Conservation (phyloP, 1,139 yeast species). For the Hansenula lynferdii region DNA sequence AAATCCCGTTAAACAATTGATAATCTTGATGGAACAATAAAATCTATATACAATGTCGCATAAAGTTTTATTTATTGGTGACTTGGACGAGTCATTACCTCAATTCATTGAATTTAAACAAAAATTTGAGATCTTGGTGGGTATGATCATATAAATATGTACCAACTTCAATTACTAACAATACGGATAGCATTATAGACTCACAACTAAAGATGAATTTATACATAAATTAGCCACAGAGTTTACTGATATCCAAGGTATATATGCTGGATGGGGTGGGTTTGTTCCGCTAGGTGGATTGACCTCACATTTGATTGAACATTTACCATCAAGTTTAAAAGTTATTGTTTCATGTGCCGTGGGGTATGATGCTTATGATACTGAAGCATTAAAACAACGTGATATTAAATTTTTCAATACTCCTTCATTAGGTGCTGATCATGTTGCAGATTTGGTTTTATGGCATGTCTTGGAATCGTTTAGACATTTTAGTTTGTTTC, state of each 20-base stretch:
- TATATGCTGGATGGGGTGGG: conserved; percentile 61
- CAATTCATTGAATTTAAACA: conserved; percentile 27
- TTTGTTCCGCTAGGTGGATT: conserved; percentile 49
- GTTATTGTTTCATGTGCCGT: conserved; percentile 59
- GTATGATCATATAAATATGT: no score
- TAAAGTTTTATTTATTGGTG: conserved; percentile 19
- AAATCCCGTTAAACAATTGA: not conserved
- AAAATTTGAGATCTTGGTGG: conserved; percentile 42
- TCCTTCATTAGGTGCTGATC: conserved; percentile 56
- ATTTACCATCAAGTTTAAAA: conserved; percentile 42
- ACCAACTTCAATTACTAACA: no score
- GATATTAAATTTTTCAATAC: conserved; percentile 55
- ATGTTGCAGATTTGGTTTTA: conserved; percentile 80
- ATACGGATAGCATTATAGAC: conserved; percentile 23
- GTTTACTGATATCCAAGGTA: conserved; percentile 41
- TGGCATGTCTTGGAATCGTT: conserved; percentile 63
- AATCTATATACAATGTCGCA: conserved; percentile 4
- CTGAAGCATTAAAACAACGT: conserved; percentile 29
- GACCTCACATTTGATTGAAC: conserved; percentile 31
- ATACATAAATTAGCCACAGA: conserved; percentile 29
- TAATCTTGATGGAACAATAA: no score
- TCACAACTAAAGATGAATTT: conserved; percentile 39
- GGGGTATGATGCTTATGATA: conserved; percentile 58
- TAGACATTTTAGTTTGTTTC: conserved; percentile 51
- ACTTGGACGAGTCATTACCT: conserved; percentile 23